Conservation (phyloP, 768 basidiomycete species). For the Xerocomus brunneocitrinus region DNA sequence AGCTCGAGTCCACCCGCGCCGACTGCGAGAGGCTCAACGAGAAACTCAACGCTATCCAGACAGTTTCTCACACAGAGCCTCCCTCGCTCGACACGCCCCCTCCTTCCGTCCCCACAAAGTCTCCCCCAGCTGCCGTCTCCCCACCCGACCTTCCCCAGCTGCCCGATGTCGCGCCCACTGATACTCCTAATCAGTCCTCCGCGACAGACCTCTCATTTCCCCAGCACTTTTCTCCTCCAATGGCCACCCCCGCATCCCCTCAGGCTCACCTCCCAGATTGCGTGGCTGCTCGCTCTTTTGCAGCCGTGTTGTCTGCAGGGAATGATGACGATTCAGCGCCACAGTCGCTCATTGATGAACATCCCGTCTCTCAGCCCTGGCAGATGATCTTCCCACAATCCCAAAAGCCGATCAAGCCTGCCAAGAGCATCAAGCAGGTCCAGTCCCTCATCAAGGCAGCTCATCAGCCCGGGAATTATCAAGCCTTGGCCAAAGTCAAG, state of each 20-base stretch:
- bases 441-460: constrained; percentile 41
- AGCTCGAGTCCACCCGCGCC: constrained; percentile 30
- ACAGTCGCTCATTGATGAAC: constrained; percentile 24
- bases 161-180: background rate
- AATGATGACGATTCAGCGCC: constrained; percentile 23
- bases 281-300: constrained; percentile 33
- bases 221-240: constrained; percentile 19
- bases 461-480: constrained; percentile 40
- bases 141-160: constrained; percentile 8
- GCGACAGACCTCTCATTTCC: constrained; percentile 18
- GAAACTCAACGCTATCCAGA: constrained; percentile 9
- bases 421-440: constrained; percentile 38
- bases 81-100: constrained; percentile 4
- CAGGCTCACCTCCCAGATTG: constrained; percentile 33
- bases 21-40: constrained; percentile 31
- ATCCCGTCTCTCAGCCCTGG: constrained; percentile 18
- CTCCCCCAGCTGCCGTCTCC: background rate
- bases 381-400: constrained; percentile 15
- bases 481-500: constrained; percentile 39
- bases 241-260: constrained; percentile 32
- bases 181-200: constrained; percentile 5
- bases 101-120: constrained; percentile 1
- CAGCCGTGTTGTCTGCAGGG: constrained; percentile 29
- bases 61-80: background rate
- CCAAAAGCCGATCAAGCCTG: constrained; percentile 20